These are phyloP conservation scores for Phytophthora pini DNA, from an alignment of 352 stramenopile genomes.

Conservation along the genomic window DNA sequence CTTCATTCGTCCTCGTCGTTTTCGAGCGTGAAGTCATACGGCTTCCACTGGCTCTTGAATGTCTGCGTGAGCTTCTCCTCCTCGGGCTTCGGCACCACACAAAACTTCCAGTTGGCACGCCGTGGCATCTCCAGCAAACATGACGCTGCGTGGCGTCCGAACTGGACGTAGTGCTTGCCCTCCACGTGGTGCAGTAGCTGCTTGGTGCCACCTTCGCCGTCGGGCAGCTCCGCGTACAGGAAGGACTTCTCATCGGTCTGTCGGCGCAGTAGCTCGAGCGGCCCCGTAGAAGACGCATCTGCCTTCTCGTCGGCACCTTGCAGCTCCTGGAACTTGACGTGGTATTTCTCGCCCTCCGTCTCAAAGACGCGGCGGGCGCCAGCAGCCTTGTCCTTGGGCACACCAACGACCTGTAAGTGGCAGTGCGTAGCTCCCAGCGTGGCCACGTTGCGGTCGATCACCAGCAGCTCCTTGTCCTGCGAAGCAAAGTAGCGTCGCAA, in stretches of 20 bases:
- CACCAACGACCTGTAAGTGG: constrained; percentile 75
- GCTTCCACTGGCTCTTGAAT: constrained; percentile 72
- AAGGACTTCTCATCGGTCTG: constrained; percentile 59
- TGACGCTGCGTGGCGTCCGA: constrained; percentile 71
- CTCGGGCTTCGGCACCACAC: constrained; percentile 74
- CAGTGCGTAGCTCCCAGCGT: constrained; percentile 78
- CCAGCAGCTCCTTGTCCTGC: constrained; percentile 73
- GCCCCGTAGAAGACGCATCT: constrained; percentile 18
- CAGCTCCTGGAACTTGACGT: constrained; percentile 71
- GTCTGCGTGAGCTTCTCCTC: constrained; percentile 69
- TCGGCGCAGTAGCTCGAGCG: constrained; percentile 44
- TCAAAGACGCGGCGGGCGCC: constrained; percentile 57
- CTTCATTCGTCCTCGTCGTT: constrained; percentile 26
- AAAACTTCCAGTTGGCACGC: constrained; percentile 85
- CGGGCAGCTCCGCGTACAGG: constrained; percentile 71
- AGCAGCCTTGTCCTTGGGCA: constrained; percentile 55
- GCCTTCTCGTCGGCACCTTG: constrained; percentile 15
- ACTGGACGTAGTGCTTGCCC: constrained; percentile 86
- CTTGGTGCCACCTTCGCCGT: constrained; percentile 42
- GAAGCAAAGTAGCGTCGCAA: constrained; percentile 67
- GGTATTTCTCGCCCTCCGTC: constrained; percentile 74
- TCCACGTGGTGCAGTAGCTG: constrained; percentile 71
- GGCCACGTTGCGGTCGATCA: constrained; percentile 82
- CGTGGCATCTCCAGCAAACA: constrained; percentile 70
- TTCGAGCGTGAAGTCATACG: constrained; percentile 77